Evolutionary conservation across 176 grass and related monocot genomes (phyloP).

Genomic region (Triticum urartu): DNA sequence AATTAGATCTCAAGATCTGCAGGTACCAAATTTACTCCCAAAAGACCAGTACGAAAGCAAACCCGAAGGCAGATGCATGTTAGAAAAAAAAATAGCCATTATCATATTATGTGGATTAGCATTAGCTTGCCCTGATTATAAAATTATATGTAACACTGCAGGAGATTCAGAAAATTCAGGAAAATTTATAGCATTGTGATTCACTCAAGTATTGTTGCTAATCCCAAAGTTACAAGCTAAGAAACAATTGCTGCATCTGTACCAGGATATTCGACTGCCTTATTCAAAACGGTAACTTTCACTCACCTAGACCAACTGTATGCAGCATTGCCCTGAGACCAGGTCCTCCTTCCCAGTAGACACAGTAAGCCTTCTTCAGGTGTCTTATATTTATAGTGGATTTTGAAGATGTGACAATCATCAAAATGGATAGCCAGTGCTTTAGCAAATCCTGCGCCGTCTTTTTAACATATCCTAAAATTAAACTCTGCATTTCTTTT

Average conservation of each 20-base stretch:
- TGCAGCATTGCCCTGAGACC: slow-evolving; percentile 80
- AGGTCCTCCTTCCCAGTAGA: slow-evolving; percentile 81
- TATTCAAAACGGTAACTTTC: slow-evolving; percentile 1
- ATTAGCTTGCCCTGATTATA: not conserved
- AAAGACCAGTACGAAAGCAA: slow-evolving; percentile 9
- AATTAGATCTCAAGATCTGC: not conserved
- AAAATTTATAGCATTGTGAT: not conserved
- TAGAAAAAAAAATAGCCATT: not conserved
- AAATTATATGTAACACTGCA: slow-evolving; percentile 8
- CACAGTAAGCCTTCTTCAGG: slow-evolving; percentile 73
- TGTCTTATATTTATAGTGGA: slow-evolving; percentile 73
- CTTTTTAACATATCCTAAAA: not conserved
- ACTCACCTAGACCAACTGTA: slow-evolving; percentile 89
- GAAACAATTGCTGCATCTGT: not conserved
- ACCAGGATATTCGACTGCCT: not conserved
- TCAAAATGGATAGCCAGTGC: slow-evolving; percentile 73
- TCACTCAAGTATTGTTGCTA: not conserved
- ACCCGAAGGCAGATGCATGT: not conserved
- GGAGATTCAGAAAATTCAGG: not conserved
- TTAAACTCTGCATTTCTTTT: not conserved
- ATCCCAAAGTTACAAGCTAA: slow-evolving; percentile 4
- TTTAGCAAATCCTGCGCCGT: slow-evolving; percentile 51
- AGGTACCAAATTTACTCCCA: not conserved
- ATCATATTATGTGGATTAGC: not conserved
- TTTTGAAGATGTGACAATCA: slow-evolving; percentile 87